Evolutionary conservation across 2,329 filamentous ascomycete genomes (phyloP).

Genomic region (Paracoccidioides lutzii): DNA sequence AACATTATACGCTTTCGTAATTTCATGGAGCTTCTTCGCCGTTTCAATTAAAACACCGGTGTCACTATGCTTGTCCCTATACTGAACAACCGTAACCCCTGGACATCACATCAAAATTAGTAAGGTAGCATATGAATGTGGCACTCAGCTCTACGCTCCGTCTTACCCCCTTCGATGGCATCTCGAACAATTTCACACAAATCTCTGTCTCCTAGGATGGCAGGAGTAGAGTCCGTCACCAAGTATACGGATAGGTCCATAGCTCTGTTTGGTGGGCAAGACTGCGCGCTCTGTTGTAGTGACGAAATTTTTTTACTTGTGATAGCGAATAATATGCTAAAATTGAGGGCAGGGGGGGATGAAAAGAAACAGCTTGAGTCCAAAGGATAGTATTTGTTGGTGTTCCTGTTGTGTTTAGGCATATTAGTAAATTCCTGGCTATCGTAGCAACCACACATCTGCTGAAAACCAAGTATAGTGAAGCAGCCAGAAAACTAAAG

Average conservation of each 20-base stretch:
- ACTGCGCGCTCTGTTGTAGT: background rate
- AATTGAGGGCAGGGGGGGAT: background rate
- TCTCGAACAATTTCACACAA: slow-evolving; percentile 61
- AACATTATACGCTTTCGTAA: slow-evolving; percentile 55
- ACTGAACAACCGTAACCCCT: slow-evolving; percentile 73
- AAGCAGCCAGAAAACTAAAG: background rate
- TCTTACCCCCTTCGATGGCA: slow-evolving; percentile 57
- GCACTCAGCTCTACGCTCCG: background rate
- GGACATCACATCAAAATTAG: slow-evolving; percentile 1
- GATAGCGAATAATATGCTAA: background rate
- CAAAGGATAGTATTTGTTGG: background rate
- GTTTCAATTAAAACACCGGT: slow-evolving; percentile 58
- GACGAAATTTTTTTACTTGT: background rate
- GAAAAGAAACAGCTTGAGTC: background rate
- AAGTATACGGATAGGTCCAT: slow-evolving; percentile 75
- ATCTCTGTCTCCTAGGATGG: slow-evolving; percentile 60
- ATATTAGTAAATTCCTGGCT: background rate
- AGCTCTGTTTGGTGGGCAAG: slow-evolving; percentile 15
- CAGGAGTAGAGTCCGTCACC: slow-evolving; percentile 83
- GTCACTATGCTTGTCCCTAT: slow-evolving; percentile 74
- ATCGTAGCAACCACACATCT: background rate
- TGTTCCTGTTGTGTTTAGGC: background rate
- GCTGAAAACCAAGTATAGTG: background rate
- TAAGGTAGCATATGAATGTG: too few species aligned
- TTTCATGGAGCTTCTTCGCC: slow-evolving; percentile 55